These are phyloP conservation scores for Suillus brevipes DNA, from an alignment of 768 basidiomycete genomes.

Conservation along the genomic window DNA sequence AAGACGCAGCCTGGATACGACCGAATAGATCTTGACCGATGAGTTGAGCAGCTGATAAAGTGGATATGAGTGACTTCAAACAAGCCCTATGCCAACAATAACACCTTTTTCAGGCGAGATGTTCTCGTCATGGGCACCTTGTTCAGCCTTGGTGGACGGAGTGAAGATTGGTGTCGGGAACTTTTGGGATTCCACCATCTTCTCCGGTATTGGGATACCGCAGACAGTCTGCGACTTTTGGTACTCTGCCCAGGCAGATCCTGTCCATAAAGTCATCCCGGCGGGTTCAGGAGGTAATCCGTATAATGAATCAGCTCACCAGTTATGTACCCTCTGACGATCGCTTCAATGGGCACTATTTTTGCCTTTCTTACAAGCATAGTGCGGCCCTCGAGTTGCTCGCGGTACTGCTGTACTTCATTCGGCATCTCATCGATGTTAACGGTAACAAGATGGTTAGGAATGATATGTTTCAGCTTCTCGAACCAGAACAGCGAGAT, in stretches of 20 bases:
- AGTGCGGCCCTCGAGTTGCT: constrained; percentile 76
- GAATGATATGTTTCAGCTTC: constrained; percentile 74
- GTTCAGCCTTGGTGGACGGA: constrained; percentile 95
- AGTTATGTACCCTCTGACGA: constrained; percentile 95
- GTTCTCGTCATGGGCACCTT: constrained; percentile 95
- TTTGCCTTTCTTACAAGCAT: constrained; percentile 92
- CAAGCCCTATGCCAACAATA: constrained; percentile 6
- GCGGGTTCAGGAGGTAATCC: not conserved
- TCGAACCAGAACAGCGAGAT: constrained; percentile 97
- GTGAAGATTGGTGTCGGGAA: constrained; percentile 87
- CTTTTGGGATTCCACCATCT: constrained; percentile 81
- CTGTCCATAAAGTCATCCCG: constrained; percentile 39
- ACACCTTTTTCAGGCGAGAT: constrained; percentile 80
- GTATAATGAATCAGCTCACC: constrained; percentile 47
- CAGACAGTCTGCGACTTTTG: constrained; percentile 86
- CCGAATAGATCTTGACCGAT: constrained; percentile 67
- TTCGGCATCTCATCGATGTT: constrained; percentile 80
- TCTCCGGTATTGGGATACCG: constrained; percentile 72
- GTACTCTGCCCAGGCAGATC: constrained; percentile 96
- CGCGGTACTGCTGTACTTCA: constrained; percentile 77
- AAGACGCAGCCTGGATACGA: constrained; percentile 56
- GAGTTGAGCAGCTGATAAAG: constrained; percentile 44
- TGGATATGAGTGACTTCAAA: constrained; percentile 6
- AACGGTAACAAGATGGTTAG: constrained; percentile 86
- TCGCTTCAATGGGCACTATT: constrained; percentile 90